Conservation (phyloP, 2,329 filamentous ascomycete species). For the Microsporum canis region DNA sequence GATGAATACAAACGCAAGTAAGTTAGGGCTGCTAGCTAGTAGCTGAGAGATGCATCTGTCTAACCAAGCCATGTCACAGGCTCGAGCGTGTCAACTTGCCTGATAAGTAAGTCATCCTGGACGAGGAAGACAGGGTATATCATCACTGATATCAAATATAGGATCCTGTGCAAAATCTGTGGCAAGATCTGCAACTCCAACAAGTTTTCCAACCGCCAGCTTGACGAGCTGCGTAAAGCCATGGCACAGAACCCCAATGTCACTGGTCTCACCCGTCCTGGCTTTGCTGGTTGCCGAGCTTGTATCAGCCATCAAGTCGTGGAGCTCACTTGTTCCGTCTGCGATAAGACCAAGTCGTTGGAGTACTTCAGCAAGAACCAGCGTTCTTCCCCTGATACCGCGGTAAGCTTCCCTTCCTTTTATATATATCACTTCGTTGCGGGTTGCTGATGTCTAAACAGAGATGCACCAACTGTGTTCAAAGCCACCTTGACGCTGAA, state of each 20-base stretch:
- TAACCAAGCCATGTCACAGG: not conserved
- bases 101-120: not conserved
- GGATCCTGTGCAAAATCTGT: constrained; percentile 40
- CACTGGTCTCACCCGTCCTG: constrained; percentile 12
- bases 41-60: not conserved
- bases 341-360: constrained; percentile 36
- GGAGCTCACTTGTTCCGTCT: constrained; percentile 41
- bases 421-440: not conserved
- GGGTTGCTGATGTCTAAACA: constrained; percentile 17
- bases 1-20: constrained; percentile 1
- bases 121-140: not conserved
- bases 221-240: constrained; percentile 26
- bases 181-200: constrained; percentile 27
- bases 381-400: constrained; percentile 35
- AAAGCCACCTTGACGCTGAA: constrained; percentile 25
- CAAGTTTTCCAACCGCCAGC: constrained; percentile 40
- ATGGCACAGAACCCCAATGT: constrained; percentile 15
- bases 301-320: constrained; percentile 36
- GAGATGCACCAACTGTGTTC: constrained; percentile 34
- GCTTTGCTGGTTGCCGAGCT: constrained; percentile 30
- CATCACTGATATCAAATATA: constrained; percentile 14
- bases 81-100: not conserved
- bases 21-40: not conserved
- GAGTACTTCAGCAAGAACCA: constrained; percentile 42
- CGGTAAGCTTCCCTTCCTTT: constrained; percentile 27